Evolutionary conservation across 2,329 filamentous ascomycete species (phyloP), one percentile per base, ranked within the genome.

Genomic region (Chrysosporium queenslandicum): DNA sequence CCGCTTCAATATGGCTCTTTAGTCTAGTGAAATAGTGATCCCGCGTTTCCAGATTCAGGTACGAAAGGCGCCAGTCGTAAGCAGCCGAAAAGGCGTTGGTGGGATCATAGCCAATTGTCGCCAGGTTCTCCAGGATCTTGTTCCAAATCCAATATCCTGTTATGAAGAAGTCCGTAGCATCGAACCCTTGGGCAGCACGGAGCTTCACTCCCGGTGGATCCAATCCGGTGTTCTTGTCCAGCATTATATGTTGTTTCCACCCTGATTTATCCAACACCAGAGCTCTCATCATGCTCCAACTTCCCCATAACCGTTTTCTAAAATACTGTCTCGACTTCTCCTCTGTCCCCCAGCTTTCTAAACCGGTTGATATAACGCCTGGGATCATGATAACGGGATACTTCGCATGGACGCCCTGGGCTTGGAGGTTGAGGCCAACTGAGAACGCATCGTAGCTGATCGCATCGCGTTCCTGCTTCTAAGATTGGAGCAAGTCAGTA

Each of bases 211-310:
- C 82, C 0, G 89, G 87, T 1, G 92, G 92, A 66, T 98, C 92
- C 20, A 98, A 74, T 0, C 92, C 92, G 0, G 91, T 96, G 34
- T 81, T 70, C 67, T 91, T 90, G 69, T 98, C 92, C 9, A 98
- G 77, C 90, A 97, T 97, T 60, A 98, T 87, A 66, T 98, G 92
- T 62, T 76, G 83, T 74, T 96, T 98, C 92, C 92, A 98, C 30
- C 80, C 77, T 25, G 94, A 83, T 69, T 97, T 96, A 68, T 97
- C 92, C 62, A 94, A 71, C 1, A 98, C 87, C 58, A 98, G 72
- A 0, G 92, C 91, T 46, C 85, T 80, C 89, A 98, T 96, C 92
- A 98, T 98, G 58, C 81, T 94, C 92, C 94, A 98, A 60, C 88
- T 95, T 3, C 92, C 92, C 92, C 92, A 98, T 46, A 98, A 72